These are phyloP conservation scores for Rubus parviflorus DNA, from an alignment of 306 rosid species.

Conservation along the genomic window DNA sequence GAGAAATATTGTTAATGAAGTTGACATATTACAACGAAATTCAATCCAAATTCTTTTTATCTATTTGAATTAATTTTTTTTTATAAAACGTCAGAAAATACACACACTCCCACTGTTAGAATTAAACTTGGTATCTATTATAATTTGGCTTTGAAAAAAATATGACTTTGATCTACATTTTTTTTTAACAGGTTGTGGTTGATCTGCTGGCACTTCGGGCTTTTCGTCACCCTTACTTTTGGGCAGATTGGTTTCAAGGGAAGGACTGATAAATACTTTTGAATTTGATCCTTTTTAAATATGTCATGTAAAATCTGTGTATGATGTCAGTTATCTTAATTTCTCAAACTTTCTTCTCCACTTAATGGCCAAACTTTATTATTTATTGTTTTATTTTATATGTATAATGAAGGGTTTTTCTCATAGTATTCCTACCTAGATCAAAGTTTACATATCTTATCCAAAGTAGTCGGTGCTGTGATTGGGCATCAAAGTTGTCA, in stretches of 20 bases:
- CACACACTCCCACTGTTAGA: too few species aligned
- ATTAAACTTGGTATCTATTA: not conserved
- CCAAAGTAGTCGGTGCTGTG: too few species aligned
- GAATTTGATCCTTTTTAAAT: constrained; percentile 3
- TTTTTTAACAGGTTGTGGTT: constrained; percentile 69
- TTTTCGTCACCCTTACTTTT: constrained; percentile 73
- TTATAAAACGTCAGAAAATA: too few species aligned
- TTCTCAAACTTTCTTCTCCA: not conserved
- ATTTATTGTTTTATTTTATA: not conserved
- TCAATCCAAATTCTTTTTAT: too few species aligned
- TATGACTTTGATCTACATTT: not conserved
- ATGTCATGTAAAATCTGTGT: not conserved
- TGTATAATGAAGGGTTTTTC: constrained; percentile 1
- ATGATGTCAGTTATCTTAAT: not conserved
- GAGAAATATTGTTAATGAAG: too few species aligned
- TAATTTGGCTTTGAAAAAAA: too few species aligned
- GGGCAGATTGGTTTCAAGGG: constrained; percentile 99
- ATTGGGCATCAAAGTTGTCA: too few species aligned
- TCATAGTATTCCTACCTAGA: too few species aligned
- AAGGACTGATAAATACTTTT: constrained; percentile 84
- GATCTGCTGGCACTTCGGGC: constrained; percentile 82
- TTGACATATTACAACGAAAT: too few species aligned
- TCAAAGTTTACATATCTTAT: too few species aligned
- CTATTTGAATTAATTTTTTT: too few species aligned
- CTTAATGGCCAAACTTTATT: not conserved